Percentiles rank a stretch among this genome's conserved stretches.
These are phyloP conservation scores for Apiotrichum gracile DNA, from an alignment of 1,284 basidiomycete species.

Conservation along the genomic window DNA sequence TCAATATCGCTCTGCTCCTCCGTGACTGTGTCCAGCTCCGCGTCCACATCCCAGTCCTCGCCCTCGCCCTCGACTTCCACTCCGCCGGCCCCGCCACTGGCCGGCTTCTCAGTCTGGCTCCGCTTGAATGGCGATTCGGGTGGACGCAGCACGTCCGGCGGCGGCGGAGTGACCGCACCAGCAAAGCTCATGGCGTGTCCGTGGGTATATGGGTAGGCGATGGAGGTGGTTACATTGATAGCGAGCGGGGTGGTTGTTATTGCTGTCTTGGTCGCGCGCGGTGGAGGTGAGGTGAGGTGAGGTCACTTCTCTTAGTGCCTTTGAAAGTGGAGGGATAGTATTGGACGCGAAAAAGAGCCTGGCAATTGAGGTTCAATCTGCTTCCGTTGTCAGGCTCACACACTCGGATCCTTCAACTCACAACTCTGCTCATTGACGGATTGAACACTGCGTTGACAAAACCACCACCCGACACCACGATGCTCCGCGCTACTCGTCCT, in stretches of 20 bases:
- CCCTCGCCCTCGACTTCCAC: not conserved
- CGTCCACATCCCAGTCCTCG: not conserved
- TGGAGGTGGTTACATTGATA: not conserved
- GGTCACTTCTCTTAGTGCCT: not conserved
- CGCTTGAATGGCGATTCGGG: not conserved
- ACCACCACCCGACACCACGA: constrained; percentile 35
- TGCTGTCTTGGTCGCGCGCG: not conserved
- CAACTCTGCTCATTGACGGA: not conserved
- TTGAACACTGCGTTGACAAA: not conserved
- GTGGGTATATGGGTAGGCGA: not conserved
- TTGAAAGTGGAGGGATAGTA: not conserved
- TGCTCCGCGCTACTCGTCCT: constrained; percentile 74
- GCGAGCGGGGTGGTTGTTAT: not conserved
- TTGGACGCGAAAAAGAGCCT: constrained; percentile 4
- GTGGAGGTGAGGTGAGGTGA: not conserved
- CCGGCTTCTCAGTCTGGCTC: not conserved
- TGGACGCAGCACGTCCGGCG: constrained; percentile 5
- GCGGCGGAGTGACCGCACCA: constrained; percentile 3
- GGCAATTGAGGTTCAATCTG: not conserved
- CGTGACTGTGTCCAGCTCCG: not conserved
- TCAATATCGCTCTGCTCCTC: not conserved
- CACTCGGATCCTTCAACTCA: not conserved
- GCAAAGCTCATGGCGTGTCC: not conserved
- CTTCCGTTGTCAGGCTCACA: constrained; percentile 12
- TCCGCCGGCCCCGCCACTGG: too few species aligned